Evolutionary conservation across 139 green algal genomes (phyloP).

Genomic region (Spirogloea muscicola): DNA sequence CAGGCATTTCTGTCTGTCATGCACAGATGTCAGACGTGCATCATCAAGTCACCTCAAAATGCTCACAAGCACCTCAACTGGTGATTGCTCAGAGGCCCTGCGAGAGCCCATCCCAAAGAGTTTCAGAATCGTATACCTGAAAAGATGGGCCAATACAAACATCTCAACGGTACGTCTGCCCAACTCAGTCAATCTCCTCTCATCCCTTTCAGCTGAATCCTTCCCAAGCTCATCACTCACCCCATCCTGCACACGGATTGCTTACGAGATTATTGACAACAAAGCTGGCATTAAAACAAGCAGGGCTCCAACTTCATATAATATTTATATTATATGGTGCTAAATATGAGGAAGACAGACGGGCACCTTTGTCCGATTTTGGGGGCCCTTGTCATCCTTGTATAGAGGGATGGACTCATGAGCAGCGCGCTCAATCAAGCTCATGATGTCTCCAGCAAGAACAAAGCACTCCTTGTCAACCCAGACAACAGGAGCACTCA

Average conservation of each 20-base stretch:
- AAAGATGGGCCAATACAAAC: conserved; percentile 80
- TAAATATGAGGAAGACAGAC: conserved; percentile 3
- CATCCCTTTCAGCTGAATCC: conserved; percentile 80
- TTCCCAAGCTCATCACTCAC: conserved; percentile 16
- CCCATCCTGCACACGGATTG: neutral
- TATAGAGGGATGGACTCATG: conserved; percentile 59
- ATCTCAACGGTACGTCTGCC: conserved; percentile 87
- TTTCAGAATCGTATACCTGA: conserved; percentile 42
- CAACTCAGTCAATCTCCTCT: conserved; percentile 85
- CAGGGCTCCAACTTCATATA: neutral
- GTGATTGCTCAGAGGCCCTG: neutral
- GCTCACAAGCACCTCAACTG: neutral
- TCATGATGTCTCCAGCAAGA: conserved; percentile 60
- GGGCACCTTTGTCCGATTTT: conserved; percentile 1
- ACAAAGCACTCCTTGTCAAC: conserved; percentile 57
- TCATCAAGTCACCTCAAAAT: neutral
- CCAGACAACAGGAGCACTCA: conserved; percentile 13
- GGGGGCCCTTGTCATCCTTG: conserved; percentile 61
- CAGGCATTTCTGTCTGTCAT: neutral
- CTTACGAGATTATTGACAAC: neutral
- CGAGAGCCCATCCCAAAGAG: neutral
- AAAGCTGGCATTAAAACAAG: neutral
- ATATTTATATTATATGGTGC: neutral
- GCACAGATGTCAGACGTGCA: neutral
- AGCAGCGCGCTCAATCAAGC: conserved; percentile 55